Conservation (phyloP, 495 filamentous ascomycete genomes). For the Annulohypoxylon bovei region DNA sequence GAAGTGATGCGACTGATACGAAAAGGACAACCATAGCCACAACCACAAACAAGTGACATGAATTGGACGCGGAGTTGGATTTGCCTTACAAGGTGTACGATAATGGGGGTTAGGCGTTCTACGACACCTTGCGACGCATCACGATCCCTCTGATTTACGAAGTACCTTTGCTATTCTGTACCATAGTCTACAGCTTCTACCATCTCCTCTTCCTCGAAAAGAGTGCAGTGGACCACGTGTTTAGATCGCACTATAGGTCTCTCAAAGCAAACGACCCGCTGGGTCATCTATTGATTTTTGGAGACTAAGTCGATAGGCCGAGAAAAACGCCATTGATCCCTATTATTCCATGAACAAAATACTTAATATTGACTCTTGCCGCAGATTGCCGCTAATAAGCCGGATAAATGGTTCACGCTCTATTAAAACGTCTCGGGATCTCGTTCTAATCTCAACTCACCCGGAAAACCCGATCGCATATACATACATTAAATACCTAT, state of each 20-base stretch:
- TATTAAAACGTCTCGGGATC: neutral
- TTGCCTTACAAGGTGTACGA: constrained; percentile 27
- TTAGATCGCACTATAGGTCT: neutral
- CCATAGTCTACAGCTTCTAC: constrained; percentile 17
- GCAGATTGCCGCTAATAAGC: neutral
- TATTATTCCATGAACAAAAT: neutral
- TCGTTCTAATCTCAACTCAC: neutral
- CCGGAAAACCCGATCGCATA: neutral
- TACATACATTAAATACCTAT: constrained; percentile 3
- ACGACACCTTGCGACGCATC: constrained; percentile 30
- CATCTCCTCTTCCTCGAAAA: constrained; percentile 31
- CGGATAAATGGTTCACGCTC: constrained; percentile 14
- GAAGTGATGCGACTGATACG: neutral
- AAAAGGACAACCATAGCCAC: neutral
- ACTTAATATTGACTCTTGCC: neutral
- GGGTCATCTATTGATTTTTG: neutral
- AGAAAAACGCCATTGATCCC: neutral
- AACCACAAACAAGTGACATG: constrained; percentile 13
- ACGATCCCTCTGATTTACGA: constrained; percentile 36
- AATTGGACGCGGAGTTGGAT: constrained; percentile 38
- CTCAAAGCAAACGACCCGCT: neutral
- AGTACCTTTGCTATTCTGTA: constrained; percentile 25
- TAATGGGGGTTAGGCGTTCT: constrained; percentile 9
- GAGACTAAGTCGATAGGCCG: neutral
- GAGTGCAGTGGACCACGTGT: constrained; percentile 1